Percentiles rank a stretch among this genome's conserved stretches.
Conservation (phyloP, 2,329 filamentous ascomycete species). For the Xylariales sp. region DNA sequence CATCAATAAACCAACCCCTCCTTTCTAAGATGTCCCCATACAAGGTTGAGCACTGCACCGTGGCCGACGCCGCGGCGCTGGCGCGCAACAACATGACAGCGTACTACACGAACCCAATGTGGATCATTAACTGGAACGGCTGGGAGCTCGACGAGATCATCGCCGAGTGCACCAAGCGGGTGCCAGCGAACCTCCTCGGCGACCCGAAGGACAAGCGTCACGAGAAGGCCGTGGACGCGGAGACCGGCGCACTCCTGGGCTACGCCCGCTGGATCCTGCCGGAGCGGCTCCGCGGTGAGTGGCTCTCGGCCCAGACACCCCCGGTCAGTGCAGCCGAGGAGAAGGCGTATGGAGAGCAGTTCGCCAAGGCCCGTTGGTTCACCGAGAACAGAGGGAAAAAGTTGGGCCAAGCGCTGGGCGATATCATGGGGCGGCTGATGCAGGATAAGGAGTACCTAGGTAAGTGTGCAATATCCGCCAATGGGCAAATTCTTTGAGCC, state of each 20-base stretch:
- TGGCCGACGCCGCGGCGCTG: conserved; percentile 14
- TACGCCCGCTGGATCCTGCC: conserved; percentile 16
- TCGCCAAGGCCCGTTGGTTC: conserved; percentile 10
- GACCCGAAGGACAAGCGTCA: conserved; percentile 7
- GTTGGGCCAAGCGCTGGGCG: conserved; percentile 8
- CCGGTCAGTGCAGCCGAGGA: conserved; percentile 10
- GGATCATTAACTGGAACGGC: conserved; percentile 14
- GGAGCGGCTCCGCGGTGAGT: conserved; percentile 6
- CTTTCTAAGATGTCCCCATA: background rate
- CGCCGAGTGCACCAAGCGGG: conserved; percentile 7
- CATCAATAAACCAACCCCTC: background rate
- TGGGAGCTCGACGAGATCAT: conserved; percentile 7
- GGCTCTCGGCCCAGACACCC: conserved; percentile 13
- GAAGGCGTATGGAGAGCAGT: conserved; percentile 6
- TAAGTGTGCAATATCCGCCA: no score
- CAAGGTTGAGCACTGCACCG: conserved; percentile 12
- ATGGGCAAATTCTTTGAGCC: no score
- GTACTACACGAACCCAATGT: conserved; percentile 18
- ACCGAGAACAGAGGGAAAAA: conserved; percentile 6
- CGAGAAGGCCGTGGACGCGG: conserved; percentile 10
- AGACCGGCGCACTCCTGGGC: conserved; percentile 6
- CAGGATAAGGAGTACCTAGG: conserved; percentile 1
- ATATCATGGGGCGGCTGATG: conserved; percentile 1
- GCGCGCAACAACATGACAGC: conserved; percentile 19
- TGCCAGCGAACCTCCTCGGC: conserved; percentile 6